These are phyloP conservation scores for Selaginella moellendorffii DNA, from an alignment of 75 land plant genomes.

Conservation along the genomic window DNA sequence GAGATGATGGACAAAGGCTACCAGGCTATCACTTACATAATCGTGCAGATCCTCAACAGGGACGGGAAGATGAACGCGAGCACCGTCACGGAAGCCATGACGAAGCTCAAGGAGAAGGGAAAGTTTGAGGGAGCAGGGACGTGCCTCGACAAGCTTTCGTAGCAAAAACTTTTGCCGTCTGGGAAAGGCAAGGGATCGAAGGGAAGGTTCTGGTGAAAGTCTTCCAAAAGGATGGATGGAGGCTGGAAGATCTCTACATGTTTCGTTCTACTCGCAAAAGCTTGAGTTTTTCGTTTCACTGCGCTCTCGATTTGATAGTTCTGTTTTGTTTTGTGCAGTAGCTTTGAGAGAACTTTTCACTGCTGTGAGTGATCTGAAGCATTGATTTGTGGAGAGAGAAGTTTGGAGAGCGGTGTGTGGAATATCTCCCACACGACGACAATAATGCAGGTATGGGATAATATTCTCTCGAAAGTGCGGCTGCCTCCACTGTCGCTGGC, in stretches of 20 bases:
- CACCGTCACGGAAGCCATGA: neutral
- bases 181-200: neutral
- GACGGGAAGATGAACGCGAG: neutral
- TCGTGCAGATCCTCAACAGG: neutral
- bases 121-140: neutral
- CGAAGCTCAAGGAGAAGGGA: neutral
- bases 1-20: neutral
- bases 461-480: neutral
- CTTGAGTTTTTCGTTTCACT: neutral
- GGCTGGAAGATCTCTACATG: neutral
- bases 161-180: neutral
- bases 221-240: neutral
- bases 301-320: neutral
- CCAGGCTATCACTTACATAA: neutral
- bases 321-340: neutral
- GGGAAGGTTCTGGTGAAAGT: neutral
- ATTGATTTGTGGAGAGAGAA: too few species aligned
- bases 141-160: neutral
- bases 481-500: neutral
- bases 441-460: neutral
- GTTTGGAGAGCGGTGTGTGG: neutral
- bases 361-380: too few species aligned
- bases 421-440: neutral
- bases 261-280: too few species aligned
- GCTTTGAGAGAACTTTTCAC: neutral